Conservation (phyloP, 2,329 filamentous ascomycete genomes). For the Fusarium multiceps region DNA sequence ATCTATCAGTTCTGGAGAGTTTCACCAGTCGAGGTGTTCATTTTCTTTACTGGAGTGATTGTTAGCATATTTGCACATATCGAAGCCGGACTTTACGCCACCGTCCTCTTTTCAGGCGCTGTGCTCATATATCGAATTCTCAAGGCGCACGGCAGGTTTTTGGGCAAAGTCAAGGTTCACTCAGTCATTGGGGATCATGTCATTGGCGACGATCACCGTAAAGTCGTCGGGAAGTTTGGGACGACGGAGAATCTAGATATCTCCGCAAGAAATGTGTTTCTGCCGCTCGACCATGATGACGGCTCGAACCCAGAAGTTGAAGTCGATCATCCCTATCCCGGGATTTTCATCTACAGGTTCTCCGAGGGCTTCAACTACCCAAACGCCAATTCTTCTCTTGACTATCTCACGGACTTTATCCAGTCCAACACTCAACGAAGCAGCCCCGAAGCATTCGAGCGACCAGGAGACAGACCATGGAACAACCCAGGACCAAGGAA, state of each 20-base stretch:
- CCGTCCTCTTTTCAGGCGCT: slow-evolving; percentile 79
- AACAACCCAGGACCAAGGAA: slow-evolving; percentile 82
- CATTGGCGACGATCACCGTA: slow-evolving; percentile 68
- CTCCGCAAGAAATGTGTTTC: slow-evolving; percentile 79
- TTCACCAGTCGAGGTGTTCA: slow-evolving; percentile 87
- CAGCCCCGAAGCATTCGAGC: slow-evolving; percentile 72
- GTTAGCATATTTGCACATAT: slow-evolving; percentile 90
- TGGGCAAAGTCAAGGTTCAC: slow-evolving; percentile 75
- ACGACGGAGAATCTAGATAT: slow-evolving; percentile 63
- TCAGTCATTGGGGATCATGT: slow-evolving; percentile 83
- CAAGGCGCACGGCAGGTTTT: slow-evolving; percentile 83
- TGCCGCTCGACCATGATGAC: slow-evolving; percentile 88
- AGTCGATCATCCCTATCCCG: slow-evolving; percentile 85
- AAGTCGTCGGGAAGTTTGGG: slow-evolving; percentile 64
- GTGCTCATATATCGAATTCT: slow-evolving; percentile 86
- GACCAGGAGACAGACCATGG: slow-evolving; percentile 86
- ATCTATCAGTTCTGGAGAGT: slow-evolving; percentile 97
- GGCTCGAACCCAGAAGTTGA: slow-evolving; percentile 88
- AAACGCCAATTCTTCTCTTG: slow-evolving; percentile 89
- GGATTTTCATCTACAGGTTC: slow-evolving; percentile 96
- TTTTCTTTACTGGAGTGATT: slow-evolving; percentile 93
- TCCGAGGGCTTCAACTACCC: slow-evolving; percentile 96
- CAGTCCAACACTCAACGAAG: slow-evolving; percentile 80
- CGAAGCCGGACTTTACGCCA: slow-evolving; percentile 92
- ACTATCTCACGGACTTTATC: slow-evolving; percentile 77